phyloP scores from a whole-genome alignment of 106 monocot species.

The Dioscorea alata region DNA sequence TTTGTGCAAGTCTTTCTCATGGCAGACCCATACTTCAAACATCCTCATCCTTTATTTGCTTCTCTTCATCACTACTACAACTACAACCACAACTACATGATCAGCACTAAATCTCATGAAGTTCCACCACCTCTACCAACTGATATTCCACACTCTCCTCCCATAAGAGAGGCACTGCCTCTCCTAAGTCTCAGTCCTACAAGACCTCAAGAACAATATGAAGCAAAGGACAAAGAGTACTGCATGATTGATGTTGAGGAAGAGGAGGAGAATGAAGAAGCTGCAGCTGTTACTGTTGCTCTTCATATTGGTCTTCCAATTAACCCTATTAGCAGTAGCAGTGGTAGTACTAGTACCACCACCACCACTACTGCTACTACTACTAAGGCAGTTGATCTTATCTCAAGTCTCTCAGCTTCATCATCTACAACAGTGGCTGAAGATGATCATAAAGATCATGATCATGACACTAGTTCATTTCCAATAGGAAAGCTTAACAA shows the following conservation, averaged over 20 bases:
- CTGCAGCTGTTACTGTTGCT: slow-evolving; percentile 41
- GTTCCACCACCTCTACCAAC: slow-evolving; percentile 10
- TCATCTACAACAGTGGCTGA: slow-evolving; percentile 6
- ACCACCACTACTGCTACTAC: background rate
- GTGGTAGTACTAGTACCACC: too few relatives aligned
- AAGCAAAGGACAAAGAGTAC: background rate
- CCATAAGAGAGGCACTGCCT: slow-evolving; percentile 47
- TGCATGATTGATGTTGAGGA: background rate
- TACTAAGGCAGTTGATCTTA: slow-evolving; percentile 25
- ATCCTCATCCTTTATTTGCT: too few relatives aligned
- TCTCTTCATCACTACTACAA: too few relatives aligned
- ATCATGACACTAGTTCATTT: slow-evolving; percentile 10
- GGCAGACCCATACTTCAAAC: too few relatives aligned
- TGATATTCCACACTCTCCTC: slow-evolving; percentile 26
- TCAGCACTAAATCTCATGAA: too few relatives aligned
- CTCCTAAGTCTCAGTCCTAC: slow-evolving; percentile 34
- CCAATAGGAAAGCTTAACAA: slow-evolving; percentile 61
- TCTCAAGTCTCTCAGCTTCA: slow-evolving; percentile 23
- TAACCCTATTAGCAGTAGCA: too few relatives aligned
- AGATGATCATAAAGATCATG: slow-evolving; percentile 13
- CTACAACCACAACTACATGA: too few relatives aligned
- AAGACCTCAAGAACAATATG: background rate
- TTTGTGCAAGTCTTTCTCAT: too few relatives aligned
- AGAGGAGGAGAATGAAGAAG: slow-evolving; percentile 17
- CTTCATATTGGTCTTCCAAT: slow-evolving; percentile 57